A percentile compares a stretch with the other conserved stretches of the same genome.
These are phyloP conservation scores for Phaeolepiota aurea DNA, from an alignment of 768 basidiomycete genomes.

Conservation along the genomic window DNA sequence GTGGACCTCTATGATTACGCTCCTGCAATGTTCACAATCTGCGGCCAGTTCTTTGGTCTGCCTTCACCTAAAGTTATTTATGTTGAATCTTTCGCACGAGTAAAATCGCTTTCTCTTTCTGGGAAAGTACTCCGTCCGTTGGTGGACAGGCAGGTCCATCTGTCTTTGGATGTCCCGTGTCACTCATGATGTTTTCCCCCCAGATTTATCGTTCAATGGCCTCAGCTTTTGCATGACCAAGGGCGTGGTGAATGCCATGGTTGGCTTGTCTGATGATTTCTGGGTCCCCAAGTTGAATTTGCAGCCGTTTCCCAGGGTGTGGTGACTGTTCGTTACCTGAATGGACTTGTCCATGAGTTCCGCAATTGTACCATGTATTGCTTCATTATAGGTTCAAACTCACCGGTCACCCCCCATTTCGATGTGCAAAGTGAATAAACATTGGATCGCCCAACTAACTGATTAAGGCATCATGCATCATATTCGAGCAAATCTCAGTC, in stretches of 20 bases:
- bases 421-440: no score
- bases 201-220: constrained; percentile 93
- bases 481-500: no score
- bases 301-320: no score
- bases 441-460: no score
- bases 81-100: constrained; percentile 91
- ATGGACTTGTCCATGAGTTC: no score
- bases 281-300: no score
- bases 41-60: constrained; percentile 62
- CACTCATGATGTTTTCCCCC: neutral
- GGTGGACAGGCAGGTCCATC: constrained; percentile 69
- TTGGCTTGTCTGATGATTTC: constrained; percentile 57
- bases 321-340: no score
- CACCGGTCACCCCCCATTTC: no score
- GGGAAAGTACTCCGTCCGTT: constrained; percentile 75
- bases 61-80: constrained; percentile 71
- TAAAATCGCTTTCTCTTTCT: constrained; percentile 71
- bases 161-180: no score
- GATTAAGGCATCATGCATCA: no score
- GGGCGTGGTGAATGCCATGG: constrained; percentile 45
- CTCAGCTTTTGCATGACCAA: constrained; percentile 35
- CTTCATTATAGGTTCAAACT: no score
- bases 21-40: constrained; percentile 1
- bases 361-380: no score
- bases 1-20: constrained; percentile 13